Evolutionary conservation across 2,329 filamentous ascomycete species (phyloP).

Genomic region (Blastomyces parvus): DNA sequence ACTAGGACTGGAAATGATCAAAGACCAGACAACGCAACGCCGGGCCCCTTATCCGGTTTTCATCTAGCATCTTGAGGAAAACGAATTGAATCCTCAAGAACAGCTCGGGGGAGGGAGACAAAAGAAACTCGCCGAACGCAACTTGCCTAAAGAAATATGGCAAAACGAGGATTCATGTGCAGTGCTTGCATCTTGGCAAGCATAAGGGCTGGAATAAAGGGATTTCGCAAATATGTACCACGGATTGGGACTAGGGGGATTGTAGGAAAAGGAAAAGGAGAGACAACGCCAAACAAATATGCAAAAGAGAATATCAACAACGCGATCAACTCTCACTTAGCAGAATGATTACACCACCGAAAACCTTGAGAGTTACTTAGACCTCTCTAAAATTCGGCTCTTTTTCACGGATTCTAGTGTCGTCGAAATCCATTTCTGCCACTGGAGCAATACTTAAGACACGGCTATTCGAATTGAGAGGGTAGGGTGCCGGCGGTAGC

Average conservation of each 20-base stretch:
- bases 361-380: background rate
- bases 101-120: background rate
- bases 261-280: background rate
- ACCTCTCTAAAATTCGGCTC: background rate
- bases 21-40: background rate
- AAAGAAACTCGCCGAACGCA: background rate
- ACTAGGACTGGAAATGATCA: background rate
- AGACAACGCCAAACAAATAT: background rate
- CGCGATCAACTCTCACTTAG: background rate
- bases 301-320: background rate
- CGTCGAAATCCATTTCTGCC: slow-evolving; percentile 1
- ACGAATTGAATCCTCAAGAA: background rate
- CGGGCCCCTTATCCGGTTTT: background rate
- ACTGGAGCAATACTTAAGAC: background rate
- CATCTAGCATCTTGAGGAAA: background rate
- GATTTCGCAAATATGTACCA: background rate
- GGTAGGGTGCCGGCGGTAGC: background rate
- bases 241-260: background rate
- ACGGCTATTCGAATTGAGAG: background rate
- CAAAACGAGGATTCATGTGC: background rate
- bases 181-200: background rate
- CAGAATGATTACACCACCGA: background rate
- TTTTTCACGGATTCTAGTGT: slow-evolving; percentile 5
- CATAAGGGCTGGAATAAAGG: background rate
- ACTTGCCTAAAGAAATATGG: background rate